Evolutionary conservation across 2,329 filamentous ascomycete genomes (phyloP), one percentile per base, ranked within the genome.

Genomic region (Pseudogymnoascus sp.): DNA sequence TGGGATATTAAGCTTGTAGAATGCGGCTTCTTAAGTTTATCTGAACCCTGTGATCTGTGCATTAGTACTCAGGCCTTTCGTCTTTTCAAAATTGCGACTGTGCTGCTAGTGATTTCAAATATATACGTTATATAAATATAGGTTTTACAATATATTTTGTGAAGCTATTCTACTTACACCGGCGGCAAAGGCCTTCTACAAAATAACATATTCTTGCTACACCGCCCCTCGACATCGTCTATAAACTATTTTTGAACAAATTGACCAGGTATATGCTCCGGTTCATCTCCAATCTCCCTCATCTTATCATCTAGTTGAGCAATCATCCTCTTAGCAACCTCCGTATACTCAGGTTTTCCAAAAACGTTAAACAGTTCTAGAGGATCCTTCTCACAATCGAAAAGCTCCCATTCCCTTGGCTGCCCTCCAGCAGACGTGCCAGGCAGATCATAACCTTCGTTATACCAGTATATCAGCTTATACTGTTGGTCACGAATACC

Each of bases 391-490:
- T 78, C 66, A 56, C 79, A 81, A 66, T 83, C 80, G 66, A 83
- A 83, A 14, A 83, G 64, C 67, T 83, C 81, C 80, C 81, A 83
- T 66, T 83, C 80, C 64, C 76, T 77, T 35, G 79, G 73, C 60
- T 75, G 71, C 0, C 68, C 75, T 0, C 76, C 77, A 0, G 74
- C 73, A 1, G 76, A 68, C 0, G 81, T 75, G 0, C 80, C 80
- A 16, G 75, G 73, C 0, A 82, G 62, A 0, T 75, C 79, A 12
- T 82, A 73, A 8, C 73, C 74, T 66, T 82, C 78, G 59, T 80
- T 80, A 65, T 83, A 84, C 80, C 80, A 83, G 69, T 82, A 83
- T 16, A 83, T 83, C 2, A 83, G 66, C 74, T 83, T 83, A 66
- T 82, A 82, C 3, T 79, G 69, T 66, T 79, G 78, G 64, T 83